Conservation (phyloP, 371 early-diverging fungal species). For the Mortierella sp. region DNA sequence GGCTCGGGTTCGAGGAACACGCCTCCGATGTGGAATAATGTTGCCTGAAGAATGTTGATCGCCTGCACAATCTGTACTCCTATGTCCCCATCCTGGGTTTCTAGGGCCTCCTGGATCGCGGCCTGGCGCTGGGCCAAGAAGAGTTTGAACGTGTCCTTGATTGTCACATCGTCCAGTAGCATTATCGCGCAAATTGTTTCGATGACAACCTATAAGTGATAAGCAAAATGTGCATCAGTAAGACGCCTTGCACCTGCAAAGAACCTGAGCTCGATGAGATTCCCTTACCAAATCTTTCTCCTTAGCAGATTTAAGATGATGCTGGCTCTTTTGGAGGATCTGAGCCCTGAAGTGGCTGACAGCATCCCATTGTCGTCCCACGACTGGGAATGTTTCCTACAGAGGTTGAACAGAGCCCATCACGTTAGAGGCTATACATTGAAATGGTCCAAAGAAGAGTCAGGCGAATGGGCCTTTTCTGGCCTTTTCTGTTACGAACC, state of each 20-base stretch:
- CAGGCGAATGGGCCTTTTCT: constrained; percentile 9
- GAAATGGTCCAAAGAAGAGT: neutral
- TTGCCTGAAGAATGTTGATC: constrained; percentile 57
- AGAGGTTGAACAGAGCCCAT: neutral
- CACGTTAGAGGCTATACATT: neutral
- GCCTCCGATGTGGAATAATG: constrained; percentile 56
- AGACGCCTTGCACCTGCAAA: too few species aligned
- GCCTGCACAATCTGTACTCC: constrained; percentile 37
- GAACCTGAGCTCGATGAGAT: too few species aligned
- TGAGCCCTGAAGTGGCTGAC: constrained; percentile 79
- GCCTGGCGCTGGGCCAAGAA: constrained; percentile 58
- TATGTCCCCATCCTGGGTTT: constrained; percentile 14
- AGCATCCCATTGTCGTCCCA: constrained; percentile 89
- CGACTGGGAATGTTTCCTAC: constrained; percentile 81
- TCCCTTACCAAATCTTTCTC: constrained; percentile 67
- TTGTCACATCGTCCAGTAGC: constrained; percentile 66
- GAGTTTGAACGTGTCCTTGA: constrained; percentile 55
- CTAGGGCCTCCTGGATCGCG: constrained; percentile 56
- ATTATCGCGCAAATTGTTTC: constrained; percentile 72
- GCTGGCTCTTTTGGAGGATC: constrained; percentile 73
- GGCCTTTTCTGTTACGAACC: constrained; percentile 13
- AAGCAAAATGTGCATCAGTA: too few species aligned
- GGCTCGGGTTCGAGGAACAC: constrained; percentile 52
- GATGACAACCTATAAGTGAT: constrained; percentile 55
- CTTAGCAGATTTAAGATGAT: constrained; percentile 60